Conservation (phyloP, 352 stramenopile genomes). For the Peronosclerospora sorghi region DNA sequence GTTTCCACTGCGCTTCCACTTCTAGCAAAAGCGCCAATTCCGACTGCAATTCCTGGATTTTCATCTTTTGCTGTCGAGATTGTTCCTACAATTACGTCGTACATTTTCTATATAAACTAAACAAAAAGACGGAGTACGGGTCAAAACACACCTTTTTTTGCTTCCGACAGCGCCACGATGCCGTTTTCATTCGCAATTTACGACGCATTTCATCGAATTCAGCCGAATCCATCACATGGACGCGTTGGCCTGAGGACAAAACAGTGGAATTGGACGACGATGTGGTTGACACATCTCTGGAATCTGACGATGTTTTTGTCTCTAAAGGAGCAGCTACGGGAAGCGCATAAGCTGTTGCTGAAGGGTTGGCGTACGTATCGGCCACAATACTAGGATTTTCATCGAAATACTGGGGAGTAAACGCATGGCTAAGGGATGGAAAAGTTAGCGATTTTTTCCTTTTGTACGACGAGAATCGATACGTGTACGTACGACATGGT, state of each 20-base stretch:
- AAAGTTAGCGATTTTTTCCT: neutral
- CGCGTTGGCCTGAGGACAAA: slow-evolving; percentile 5
- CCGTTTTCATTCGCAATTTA: slow-evolving; percentile 21
- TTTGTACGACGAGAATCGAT: too few relatives aligned
- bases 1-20: neutral
- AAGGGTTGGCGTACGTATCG: neutral
- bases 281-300: neutral
- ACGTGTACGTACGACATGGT: neutral
- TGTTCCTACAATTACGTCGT: slow-evolving; percentile 5
- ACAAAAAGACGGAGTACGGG: neutral
- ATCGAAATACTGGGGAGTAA: neutral
- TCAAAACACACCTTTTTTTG: slow-evolving; percentile 20
- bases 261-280: neutral
- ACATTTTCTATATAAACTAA: neutral
- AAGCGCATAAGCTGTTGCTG: neutral
- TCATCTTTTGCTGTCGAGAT: slow-evolving; percentile 10
- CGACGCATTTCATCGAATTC: slow-evolving; percentile 23
- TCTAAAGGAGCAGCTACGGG: neutral
- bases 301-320: neutral
- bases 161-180: slow-evolving; percentile 22
- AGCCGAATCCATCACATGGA: slow-evolving; percentile 11
- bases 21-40: neutral
- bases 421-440: neutral
- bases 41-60: neutral
- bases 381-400: neutral